phyloP scores from a whole-genome alignment of 2,329 filamentous ascomycete species.

The Lithohypha guttulata region DNA sequence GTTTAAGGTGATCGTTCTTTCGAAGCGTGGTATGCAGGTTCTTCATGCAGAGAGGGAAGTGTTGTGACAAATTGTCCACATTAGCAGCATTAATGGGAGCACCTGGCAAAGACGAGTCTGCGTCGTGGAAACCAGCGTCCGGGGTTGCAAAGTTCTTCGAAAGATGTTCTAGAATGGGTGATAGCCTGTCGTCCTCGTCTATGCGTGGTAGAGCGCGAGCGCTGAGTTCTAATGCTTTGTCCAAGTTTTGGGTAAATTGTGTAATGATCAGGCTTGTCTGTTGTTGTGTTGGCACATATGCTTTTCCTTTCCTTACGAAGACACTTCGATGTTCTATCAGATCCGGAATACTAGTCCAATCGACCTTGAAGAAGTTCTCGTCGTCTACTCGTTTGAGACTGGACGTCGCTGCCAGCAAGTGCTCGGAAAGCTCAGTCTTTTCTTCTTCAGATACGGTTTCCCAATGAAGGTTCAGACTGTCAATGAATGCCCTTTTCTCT shows the following conservation, averaged over 20 bases:
- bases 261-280: constrained; percentile 81
- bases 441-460: constrained; percentile 72
- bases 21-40: constrained; percentile 77
- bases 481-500: constrained; percentile 68
- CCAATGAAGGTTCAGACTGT: constrained; percentile 70
- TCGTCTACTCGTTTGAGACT: constrained; percentile 51
- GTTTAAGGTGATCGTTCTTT: constrained; percentile 82
- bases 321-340: constrained; percentile 71
- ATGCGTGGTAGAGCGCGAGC: constrained; percentile 82
- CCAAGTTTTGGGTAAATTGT: constrained; percentile 71
- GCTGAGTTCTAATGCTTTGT: constrained; percentile 78
- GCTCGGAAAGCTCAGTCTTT: constrained; percentile 53
- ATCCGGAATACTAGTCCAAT: constrained; percentile 88
- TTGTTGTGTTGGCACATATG: constrained; percentile 79
- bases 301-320: constrained; percentile 68
- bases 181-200: constrained; percentile 89
- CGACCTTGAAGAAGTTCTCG: constrained; percentile 88
- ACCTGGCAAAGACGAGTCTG: constrained; percentile 54
- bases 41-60: constrained; percentile 91
- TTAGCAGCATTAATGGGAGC: constrained; percentile 66
- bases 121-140: constrained; percentile 65
- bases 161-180: constrained; percentile 66
- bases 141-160: constrained; percentile 92
- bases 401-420: constrained; percentile 49
- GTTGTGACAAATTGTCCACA: constrained; percentile 66